Conservation (phyloP, 2,329 filamentous ascomycete genomes). For the Graphium sp. region DNA sequence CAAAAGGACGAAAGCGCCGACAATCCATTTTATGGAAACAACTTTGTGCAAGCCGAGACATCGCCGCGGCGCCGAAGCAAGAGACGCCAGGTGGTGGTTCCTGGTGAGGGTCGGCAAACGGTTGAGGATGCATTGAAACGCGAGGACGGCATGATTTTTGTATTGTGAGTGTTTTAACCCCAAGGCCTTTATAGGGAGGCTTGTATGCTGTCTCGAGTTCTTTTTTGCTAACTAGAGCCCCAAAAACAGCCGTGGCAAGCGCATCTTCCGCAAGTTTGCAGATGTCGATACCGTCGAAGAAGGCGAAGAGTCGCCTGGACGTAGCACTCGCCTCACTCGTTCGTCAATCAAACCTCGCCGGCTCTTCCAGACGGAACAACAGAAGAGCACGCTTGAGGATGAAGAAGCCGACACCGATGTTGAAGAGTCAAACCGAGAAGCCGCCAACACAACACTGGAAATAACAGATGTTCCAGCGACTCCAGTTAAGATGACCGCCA, state of each 20-base stretch:
- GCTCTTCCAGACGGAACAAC: slow-evolving; percentile 44
- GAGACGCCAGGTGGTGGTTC: slow-evolving; percentile 33
- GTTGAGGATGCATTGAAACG: slow-evolving; percentile 47
- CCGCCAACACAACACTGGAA: not conserved
- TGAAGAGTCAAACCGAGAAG: slow-evolving; percentile 22
- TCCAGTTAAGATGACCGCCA: not conserved
- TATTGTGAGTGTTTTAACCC: slow-evolving; percentile 47
- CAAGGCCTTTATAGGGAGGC: too few relatives aligned
- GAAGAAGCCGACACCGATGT: slow-evolving; percentile 44
- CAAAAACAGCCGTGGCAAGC: slow-evolving; percentile 67
- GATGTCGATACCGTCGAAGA: slow-evolving; percentile 18
- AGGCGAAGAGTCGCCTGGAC: slow-evolving; percentile 16
- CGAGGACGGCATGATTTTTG: slow-evolving; percentile 57
- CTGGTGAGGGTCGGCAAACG: slow-evolving; percentile 37
- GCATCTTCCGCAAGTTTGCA: slow-evolving; percentile 54
- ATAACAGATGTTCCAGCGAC: slow-evolving; percentile 15
- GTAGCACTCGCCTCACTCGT: slow-evolving; percentile 33
- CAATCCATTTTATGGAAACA: slow-evolving; percentile 54
- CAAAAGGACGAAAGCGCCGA: slow-evolving; percentile 45
- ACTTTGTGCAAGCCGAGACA: slow-evolving; percentile 16
- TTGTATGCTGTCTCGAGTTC: slow-evolving; percentile 9
- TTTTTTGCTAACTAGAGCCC: too few relatives aligned
- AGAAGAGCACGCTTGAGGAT: slow-evolving; percentile 29
- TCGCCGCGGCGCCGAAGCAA: slow-evolving; percentile 34
- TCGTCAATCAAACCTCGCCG: slow-evolving; percentile 57